A percentile compares a stretch with the other conserved stretches of the same genome.
Conservation (phyloP, 305 asterid genomes). For the Coffea humblotiana region DNA sequence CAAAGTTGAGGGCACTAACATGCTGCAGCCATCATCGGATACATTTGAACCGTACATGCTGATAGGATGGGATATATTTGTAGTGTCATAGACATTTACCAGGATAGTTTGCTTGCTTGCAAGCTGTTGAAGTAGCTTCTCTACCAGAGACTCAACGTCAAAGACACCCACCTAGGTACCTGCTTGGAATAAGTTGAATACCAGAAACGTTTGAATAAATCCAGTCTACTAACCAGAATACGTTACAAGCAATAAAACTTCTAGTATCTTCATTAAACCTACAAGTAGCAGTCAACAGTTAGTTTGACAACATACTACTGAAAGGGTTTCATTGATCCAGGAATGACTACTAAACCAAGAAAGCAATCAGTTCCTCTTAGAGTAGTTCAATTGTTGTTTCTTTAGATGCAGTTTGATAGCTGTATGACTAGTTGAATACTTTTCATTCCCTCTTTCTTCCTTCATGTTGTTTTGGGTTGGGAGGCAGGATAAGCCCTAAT, state of each 20-base stretch:
- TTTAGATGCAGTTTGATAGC: neutral
- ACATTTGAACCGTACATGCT: slow-evolving; percentile 87
- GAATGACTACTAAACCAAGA: neutral
- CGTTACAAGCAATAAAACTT: neutral
- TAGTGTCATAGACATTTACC: slow-evolving; percentile 82
- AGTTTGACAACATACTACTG: neutral
- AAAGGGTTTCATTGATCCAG: neutral
- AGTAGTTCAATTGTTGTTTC: neutral
- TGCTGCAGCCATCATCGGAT: slow-evolving; percentile 44
- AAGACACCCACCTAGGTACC: slow-evolving; percentile 99
- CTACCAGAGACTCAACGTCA: slow-evolving; percentile 94
- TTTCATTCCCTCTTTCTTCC: too few species aligned
- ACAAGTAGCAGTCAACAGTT: neutral
- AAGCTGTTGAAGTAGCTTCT: slow-evolving; percentile 95
- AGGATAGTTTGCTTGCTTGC: slow-evolving; percentile 94
- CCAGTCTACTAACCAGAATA: slow-evolving; percentile 6
- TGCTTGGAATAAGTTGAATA: slow-evolving; percentile 31
- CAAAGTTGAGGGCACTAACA: slow-evolving; percentile 84
- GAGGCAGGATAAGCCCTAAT: neutral
- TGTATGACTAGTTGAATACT: neutral
- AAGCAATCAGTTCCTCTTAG: neutral
- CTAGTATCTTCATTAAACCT: neutral
- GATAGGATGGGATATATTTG: slow-evolving; percentile 63
- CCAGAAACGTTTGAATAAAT: slow-evolving; percentile 6
- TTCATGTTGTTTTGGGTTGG: neutral